Conservation (phyloP, 805 yeast genomes). For the Barnettozyma salicaria region DNA sequence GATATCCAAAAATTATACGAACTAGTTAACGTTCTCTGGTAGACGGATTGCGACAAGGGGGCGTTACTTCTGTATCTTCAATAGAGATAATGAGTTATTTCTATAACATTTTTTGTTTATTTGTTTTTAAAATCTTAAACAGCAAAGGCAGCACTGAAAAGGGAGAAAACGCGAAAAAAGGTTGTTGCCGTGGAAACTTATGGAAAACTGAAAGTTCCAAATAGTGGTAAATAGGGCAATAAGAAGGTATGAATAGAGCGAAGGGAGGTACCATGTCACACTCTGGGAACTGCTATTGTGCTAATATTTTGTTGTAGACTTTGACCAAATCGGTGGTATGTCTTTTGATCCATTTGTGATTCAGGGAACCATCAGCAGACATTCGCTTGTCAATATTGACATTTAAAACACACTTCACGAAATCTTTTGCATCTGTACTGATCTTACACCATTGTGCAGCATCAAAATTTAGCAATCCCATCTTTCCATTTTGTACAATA, state of each 20-base stretch:
- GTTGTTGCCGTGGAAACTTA: conserved; percentile 18
- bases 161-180: conserved; percentile 1
- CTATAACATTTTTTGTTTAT: conserved; percentile 7
- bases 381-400: conserved; percentile 35
- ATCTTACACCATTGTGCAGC: conserved; percentile 38
- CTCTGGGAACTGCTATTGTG: not conserved
- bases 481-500: conserved; percentile 37
- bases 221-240: too few species aligned
- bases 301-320: conserved; percentile 31
- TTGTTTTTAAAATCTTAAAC: conserved; percentile 8
- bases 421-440: conserved; percentile 38
- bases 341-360: conserved; percentile 42
- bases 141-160: too few species aligned
- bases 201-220: too few species aligned
- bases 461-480: conserved; percentile 36
- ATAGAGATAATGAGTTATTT: too few species aligned
- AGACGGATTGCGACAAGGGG: too few species aligned
- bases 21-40: too few species aligned
- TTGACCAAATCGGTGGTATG: conserved; percentile 32
- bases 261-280: not conserved
- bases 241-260: too few species aligned
- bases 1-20: too few species aligned
- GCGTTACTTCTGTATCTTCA: too few species aligned
- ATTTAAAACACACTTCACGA: conserved; percentile 36
- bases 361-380: conserved; percentile 34